Evolutionary conservation across 2,329 filamentous ascomycete genomes (phyloP).

Genomic region (Fusarium ramigenum): DNA sequence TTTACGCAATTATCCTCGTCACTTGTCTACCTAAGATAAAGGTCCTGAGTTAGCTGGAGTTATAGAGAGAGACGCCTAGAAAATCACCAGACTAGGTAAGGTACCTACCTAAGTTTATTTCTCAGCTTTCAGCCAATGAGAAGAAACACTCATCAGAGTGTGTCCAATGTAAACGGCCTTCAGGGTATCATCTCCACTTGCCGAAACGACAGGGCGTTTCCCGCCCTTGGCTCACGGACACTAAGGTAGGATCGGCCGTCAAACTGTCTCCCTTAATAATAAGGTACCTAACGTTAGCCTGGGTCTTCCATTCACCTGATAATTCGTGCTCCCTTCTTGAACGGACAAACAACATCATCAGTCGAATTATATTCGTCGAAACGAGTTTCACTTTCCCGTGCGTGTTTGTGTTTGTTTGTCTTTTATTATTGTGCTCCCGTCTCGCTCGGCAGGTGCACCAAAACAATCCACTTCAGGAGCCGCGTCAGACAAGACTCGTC

Average conservation of each 20-base stretch:
- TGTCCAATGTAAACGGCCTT: slow-evolving; percentile 5
- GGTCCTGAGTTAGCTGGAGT: slow-evolving; percentile 4
- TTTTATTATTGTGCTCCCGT: slow-evolving; percentile 4
- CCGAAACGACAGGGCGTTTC: slow-evolving; percentile 14
- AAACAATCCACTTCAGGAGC: slow-evolving; percentile 14
- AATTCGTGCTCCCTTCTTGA: background rate
- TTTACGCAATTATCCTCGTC: background rate
- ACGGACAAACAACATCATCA: background rate
- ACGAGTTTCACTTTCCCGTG: slow-evolving; percentile 25
- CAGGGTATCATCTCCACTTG: slow-evolving; percentile 21
- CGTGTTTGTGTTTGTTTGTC: slow-evolving; percentile 19
- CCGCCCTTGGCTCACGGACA: background rate
- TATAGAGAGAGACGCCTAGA: slow-evolving; percentile 10
- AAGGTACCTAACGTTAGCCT: background rate
- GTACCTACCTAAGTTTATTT: background rate
- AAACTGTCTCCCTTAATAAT: slow-evolving; percentile 20
- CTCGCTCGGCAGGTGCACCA: slow-evolving; percentile 6
- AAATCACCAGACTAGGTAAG: background rate
- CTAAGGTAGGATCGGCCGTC: background rate
- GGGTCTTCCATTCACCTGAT: background rate
- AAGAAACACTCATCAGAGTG: background rate
- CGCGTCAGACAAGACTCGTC: slow-evolving; percentile 22
- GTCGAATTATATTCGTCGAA: background rate
- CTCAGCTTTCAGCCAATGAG: slow-evolving; percentile 16
- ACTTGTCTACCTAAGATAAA: background rate